These are phyloP conservation scores for Barnettozyma sp. DNA, from an alignment of 805 yeast genomes.

Conservation along the genomic window DNA sequence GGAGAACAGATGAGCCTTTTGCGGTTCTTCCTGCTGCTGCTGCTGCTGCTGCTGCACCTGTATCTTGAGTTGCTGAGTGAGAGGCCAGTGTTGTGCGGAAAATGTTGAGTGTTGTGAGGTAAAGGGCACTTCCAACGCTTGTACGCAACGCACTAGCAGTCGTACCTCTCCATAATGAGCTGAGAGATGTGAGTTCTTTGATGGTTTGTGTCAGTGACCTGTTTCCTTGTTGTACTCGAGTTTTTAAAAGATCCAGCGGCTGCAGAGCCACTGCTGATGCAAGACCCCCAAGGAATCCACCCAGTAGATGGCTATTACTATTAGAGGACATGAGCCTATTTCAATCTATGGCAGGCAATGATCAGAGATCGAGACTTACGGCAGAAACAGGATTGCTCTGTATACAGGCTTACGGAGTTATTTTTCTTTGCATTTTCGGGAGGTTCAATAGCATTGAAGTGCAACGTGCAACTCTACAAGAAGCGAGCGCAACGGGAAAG, in stretches of 20 bases:
- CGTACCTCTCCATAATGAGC: conserved; percentile 86
- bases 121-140: conserved; percentile 84
- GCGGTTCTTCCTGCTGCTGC: conserved; percentile 10
- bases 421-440: no score
- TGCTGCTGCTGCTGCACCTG: conserved; percentile 6
- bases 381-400: no score
- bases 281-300: conserved; percentile 84
- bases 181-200: conserved; percentile 33
- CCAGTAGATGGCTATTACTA: conserved; percentile 44
- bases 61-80: neutral
- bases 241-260: conserved; percentile 84
- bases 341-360: no score
- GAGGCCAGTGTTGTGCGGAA: conserved; percentile 47
- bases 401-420: no score
- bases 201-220: conserved; percentile 29
- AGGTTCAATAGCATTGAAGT: no score
- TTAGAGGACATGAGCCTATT: conserved; percentile 3
- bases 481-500: no score
- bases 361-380: no score
- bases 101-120: conserved; percentile 63
- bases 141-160: conserved; percentile 86
- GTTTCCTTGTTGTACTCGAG: conserved; percentile 66
- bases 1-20: conserved; percentile 40
- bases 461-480: no score
- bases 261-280: conserved; percentile 75